These are phyloP conservation scores for Carpinus fangiana DNA, from an alignment of 306 rosid species.

Conservation along the genomic window DNA sequence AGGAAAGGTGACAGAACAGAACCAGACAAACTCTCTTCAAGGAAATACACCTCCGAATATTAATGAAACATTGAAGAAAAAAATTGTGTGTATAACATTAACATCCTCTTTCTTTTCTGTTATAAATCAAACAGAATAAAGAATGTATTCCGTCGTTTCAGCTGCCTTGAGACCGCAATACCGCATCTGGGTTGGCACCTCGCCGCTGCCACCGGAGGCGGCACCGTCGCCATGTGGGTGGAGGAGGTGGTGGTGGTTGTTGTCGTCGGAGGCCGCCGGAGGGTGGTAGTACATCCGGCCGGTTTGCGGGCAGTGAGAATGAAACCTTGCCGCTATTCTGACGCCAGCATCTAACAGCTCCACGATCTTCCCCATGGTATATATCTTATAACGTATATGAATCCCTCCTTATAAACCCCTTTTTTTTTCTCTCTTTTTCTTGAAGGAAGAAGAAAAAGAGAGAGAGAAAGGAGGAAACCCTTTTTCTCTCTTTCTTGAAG, in stretches of 20 bases:
- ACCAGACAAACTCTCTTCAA: neutral
- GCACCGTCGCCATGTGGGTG: slow-evolving; percentile 10
- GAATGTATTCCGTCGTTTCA: slow-evolving; percentile 44
- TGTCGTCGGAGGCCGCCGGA: slow-evolving; percentile 31
- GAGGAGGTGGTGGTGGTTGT: slow-evolving; percentile 17
- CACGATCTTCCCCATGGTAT: slow-evolving; percentile 42
- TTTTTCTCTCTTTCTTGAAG: neutral
- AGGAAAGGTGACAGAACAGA: neutral
- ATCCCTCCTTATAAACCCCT: no score
- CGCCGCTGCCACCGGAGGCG: neutral
- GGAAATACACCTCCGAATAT: neutral
- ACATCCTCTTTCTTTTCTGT: neutral
- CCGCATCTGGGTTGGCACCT: slow-evolving; percentile 18
- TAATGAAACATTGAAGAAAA: neutral
- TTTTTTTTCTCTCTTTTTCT: no score
- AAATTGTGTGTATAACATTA: neutral
- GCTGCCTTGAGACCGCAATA: slow-evolving; percentile 31
- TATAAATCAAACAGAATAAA: slow-evolving; percentile 49
- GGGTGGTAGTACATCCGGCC: slow-evolving; percentile 58
- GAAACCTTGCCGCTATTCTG: slow-evolving; percentile 59
- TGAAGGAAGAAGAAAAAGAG: neutral
- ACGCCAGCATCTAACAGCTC: slow-evolving; percentile 52
- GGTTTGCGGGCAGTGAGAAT: slow-evolving; percentile 58
- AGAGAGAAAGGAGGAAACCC: neutral
- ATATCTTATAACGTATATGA: neutral